Evolutionary conservation across 805 yeast species (phyloP).

Genomic region (Clavispora vitiphila): DNA sequence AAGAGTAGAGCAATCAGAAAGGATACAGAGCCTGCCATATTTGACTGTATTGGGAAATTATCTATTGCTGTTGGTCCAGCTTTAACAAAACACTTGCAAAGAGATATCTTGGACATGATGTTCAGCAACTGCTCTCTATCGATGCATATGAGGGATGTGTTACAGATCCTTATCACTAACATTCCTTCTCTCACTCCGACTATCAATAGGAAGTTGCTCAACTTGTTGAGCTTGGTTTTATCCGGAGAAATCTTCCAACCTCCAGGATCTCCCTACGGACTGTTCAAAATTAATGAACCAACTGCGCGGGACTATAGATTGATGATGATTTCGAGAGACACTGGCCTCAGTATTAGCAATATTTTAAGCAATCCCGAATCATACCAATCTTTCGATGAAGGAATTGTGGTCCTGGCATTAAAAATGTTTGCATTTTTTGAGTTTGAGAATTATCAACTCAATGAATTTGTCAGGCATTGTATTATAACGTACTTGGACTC

Average conservation of each 20-base stretch:
- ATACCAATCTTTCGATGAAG: constrained; percentile 34
- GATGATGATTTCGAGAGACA: constrained; percentile 65
- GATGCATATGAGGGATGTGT: constrained; percentile 73
- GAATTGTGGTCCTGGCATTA: constrained; percentile 69
- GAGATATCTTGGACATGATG: constrained; percentile 73
- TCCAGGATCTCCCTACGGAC: constrained; percentile 80
- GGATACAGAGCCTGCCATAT: constrained; percentile 79
- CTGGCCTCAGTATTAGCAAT: constrained; percentile 39
- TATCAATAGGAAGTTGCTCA: constrained; percentile 67
- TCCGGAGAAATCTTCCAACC: constrained; percentile 78
- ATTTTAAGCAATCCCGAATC: constrained; percentile 26
- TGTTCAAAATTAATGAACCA: constrained; percentile 52
- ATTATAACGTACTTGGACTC: constrained; percentile 82
- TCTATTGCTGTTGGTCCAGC: constrained; percentile 93
- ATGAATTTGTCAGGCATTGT: constrained; percentile 83
- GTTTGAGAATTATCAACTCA: constrained; percentile 69
- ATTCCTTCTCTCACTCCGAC: constrained; percentile 77
- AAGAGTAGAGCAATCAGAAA: constrained; percentile 55
- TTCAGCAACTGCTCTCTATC: constrained; percentile 73
- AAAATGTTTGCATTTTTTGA: constrained; percentile 71
- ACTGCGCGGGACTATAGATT: constrained; percentile 76
- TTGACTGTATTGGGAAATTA: constrained; percentile 81
- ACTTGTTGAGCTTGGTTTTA: constrained; percentile 65
- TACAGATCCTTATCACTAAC: constrained; percentile 59
- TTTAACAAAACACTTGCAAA: constrained; percentile 78